Base-by-base conservation (phyloP, 2,329 filamentous ascomycete genomes). In the Tolypocladium capitatum region DNA sequence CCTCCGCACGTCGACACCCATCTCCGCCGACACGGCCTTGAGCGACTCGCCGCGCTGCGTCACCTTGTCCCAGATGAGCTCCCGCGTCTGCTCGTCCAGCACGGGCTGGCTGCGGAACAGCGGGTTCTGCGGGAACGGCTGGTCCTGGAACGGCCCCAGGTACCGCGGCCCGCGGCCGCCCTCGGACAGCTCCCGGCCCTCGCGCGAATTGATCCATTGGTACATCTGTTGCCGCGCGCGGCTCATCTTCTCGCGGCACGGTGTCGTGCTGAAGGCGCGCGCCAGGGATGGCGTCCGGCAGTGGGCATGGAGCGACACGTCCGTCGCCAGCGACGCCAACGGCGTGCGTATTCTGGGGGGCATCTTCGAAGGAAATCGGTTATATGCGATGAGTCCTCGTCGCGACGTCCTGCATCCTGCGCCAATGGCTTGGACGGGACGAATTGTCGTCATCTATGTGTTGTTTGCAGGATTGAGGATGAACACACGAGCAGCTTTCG, bases 1-100 rank as follows among this genome's bases (percentile, higher is more conserved):
- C 57, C 90, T 77, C 59, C 86, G 79, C 66, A 94, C 83, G 59
- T 92, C 88, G 24, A 95, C 78, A 28, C 81, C 79, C 56, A 86
- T 76, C 58, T 87, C 77, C 1, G 84, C 83, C 60, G 86, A 90
- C 20, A 94, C 85, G 40, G 76, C 76, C 58, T 87, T 83, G 52
- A 95, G 71, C 48, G 83, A 79, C 63, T 82, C 73, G 50, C 83
- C 82, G 14, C 78, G 63, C n/a, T 67, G 61, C 52, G 80, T 79
- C 14, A 94, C 80, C 55, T 78, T 76, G 5, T 72, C 59, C 70
- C 86, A 92, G 47, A 96, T 84, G 53, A 82, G 71, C 57, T 90
- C 81, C 50, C 84, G 74, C 43, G 90, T 70, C 18, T 73, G 68
- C 56, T 94, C 85, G 52, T 82, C 82, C 53, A 96, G 71, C 21